A percentile compares a stretch with the other conserved stretches of the same genome.
Conservation (phyloP, 306 rosid species). For the Acacia melanoxylon region DNA sequence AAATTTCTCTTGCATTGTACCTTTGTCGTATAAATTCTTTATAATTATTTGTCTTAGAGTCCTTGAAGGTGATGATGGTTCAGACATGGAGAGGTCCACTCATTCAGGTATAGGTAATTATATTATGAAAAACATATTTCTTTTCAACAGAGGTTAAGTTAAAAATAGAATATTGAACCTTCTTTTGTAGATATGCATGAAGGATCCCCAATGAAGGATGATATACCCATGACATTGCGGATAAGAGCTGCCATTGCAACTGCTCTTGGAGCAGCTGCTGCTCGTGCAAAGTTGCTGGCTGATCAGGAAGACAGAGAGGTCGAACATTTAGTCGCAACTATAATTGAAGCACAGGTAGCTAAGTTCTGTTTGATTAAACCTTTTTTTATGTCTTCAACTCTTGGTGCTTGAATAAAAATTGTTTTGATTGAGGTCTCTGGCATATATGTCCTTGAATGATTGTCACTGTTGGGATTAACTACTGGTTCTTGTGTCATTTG, state of each 20-base stretch:
- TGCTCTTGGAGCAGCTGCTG: conserved; percentile 94
- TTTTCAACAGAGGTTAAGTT: neutral
- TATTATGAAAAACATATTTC: conserved; percentile 16
- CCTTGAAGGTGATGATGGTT: conserved; percentile 54
- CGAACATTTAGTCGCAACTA: conserved; percentile 70
- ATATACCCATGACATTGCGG: conserved; percentile 59
- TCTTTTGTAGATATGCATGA: conserved; percentile 44
- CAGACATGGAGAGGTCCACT: conserved; percentile 45
- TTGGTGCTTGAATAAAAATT: conserved; percentile 1
- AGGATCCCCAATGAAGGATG: conserved; percentile 43
- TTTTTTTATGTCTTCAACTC: neutral
- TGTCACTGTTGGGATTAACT: conserved; percentile 25
- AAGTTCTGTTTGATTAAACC: neutral
- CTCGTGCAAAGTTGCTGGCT: conserved; percentile 80
- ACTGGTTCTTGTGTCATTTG: conserved; percentile 27
- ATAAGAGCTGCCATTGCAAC: conserved; percentile 83
- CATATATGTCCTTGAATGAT: neutral
- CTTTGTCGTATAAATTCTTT: conserved; percentile 21
- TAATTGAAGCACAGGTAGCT: conserved; percentile 81
- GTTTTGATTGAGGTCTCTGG: conserved; percentile 25
- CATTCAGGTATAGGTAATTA: conserved; percentile 54
- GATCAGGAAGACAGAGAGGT: conserved; percentile 93
- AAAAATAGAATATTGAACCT: neutral
- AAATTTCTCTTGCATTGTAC: conserved; percentile 21
- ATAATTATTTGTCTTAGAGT: conserved; percentile 44